These are phyloP conservation scores for Populus hybrid DNA, from an alignment of 441 rosid genomes.

Conservation along the genomic window DNA sequence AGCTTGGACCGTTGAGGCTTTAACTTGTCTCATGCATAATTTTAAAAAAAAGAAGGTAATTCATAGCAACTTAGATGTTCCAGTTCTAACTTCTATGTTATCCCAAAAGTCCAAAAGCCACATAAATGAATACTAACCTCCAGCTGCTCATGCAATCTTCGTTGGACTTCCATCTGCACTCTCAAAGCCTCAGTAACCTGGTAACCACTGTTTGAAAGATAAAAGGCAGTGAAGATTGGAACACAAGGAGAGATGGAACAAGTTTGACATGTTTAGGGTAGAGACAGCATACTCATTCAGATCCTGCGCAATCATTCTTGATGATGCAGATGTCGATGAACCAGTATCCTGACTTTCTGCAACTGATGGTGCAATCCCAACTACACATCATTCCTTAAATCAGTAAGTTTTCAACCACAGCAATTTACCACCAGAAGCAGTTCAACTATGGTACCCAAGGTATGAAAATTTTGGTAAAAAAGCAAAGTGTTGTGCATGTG, in stretches of 20 bases:
- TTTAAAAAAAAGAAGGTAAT: background rate
- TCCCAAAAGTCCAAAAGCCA: background rate
- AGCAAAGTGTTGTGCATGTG: background rate
- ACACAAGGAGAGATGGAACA: constrained; percentile 1
- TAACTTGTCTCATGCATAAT: no score
- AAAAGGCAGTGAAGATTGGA: constrained; percentile 18
- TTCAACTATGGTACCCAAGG: background rate
- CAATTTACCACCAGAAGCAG: background rate
- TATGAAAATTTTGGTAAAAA: background rate
- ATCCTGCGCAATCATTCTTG: constrained; percentile 64
- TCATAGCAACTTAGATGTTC: background rate
- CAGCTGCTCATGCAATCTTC: constrained; percentile 86
- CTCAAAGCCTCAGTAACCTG: constrained; percentile 91
- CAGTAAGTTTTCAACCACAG: constrained; percentile 13
- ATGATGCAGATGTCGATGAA: constrained; percentile 67
- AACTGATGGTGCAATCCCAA: constrained; percentile 51
- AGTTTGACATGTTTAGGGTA: constrained; percentile 9
- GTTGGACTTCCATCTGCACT: constrained; percentile 96
- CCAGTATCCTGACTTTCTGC: constrained; percentile 91
- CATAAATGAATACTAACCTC: constrained; percentile 53
- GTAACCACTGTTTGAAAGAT: constrained; percentile 54
- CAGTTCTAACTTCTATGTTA: background rate
- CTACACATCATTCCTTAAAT: constrained; percentile 12
- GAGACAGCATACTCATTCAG: constrained; percentile 60
- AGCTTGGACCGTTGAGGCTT: no score